Base-by-base conservation (phyloP, 352 stramenopile genomes). In the Phytophthora rubi region DNA sequence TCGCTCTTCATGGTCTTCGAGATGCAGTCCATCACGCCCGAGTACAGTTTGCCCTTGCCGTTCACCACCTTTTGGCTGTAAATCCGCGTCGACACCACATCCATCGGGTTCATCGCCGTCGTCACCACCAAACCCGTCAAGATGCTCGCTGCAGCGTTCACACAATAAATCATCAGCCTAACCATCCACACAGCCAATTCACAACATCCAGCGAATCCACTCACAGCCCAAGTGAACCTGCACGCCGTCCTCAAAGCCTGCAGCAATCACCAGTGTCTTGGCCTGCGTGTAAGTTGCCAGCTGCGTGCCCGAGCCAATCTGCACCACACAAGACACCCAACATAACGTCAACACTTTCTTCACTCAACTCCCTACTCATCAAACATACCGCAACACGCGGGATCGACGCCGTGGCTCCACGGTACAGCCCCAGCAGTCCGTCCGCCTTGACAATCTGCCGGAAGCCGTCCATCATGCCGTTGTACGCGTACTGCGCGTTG, bases 61-160 rank as follows among this genome's bases (percentile, higher is more conserved):
- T 96, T 85, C 44, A 96, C 84, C 4, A 96, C 87, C 59, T 91
- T 91, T 62, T 96, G 89, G 54, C 87, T 95, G 82, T 96, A 96
- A 63, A 96, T 67, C 35, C 89, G 85, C 51, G 89, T 96, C 10
- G 87, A 95, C 37, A 96, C 86, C 28, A 96, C 89, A 65, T 96
- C 89, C 68, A 96, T 93, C 26, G 89, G 89, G 71, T 96, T 96
- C 87, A 96, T 96, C 15, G 86, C 83, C 32, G 85, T 95, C 61
- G 88, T 92, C 47, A 96, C 87, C 15, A 85, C 85, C 7, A 96
- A 53, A 18, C 89, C 89, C 26, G 78, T 95, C 59, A 96, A 82
- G 18, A 93, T 76, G 61, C 89, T 96, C 44, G 89, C 87, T 96
- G 60, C 26, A 68, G 18, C 32, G 53, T 45, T 9, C 21, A 59